Percentiles rank a stretch among this genome's conserved stretches.
These are phyloP conservation scores for Hibiscus syriacus DNA, from an alignment of 345 rosid species.

Conservation along the genomic window DNA sequence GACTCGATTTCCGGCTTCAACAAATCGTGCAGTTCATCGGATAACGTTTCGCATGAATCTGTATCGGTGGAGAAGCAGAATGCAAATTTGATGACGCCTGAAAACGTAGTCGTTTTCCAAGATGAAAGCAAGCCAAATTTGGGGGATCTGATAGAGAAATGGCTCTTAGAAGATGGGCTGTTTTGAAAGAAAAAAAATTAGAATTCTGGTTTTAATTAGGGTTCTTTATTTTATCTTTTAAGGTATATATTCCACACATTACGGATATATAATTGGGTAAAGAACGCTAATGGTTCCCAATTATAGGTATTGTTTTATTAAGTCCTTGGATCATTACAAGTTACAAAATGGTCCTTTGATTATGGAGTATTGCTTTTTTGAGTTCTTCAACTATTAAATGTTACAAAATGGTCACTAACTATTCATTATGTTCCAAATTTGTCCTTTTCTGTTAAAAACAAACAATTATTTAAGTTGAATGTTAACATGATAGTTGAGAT, in stretches of 20 bases:
- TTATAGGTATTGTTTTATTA: too few species aligned
- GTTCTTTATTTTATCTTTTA: not conserved
- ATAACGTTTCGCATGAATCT: constrained; percentile 17
- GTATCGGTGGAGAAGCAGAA: constrained; percentile 22
- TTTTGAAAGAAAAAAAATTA: not conserved
- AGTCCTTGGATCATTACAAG: too few species aligned
- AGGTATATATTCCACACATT: not conserved
- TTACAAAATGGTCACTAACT: too few species aligned
- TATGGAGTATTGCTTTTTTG: too few species aligned
- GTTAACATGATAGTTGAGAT: too few species aligned
- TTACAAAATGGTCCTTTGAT: too few species aligned
- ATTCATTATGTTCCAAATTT: too few species aligned
- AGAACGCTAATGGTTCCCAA: too few species aligned
- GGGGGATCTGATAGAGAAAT: constrained; percentile 48
- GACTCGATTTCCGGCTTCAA: constrained; percentile 43
- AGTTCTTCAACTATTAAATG: too few species aligned
- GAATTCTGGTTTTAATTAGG: not conserved
- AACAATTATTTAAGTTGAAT: too few species aligned
- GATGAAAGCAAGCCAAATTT: constrained; percentile 33
- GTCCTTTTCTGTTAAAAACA: too few species aligned
- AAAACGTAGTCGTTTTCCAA: constrained; percentile 27
- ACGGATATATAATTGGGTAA: too few species aligned
- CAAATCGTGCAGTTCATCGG: constrained; percentile 25
- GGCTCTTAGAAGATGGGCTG: constrained; percentile 57
- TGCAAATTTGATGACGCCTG: constrained; percentile 19